Conservation (phyloP, 352 stramenopile species). For the Phytophthora cryptogea region DNA sequence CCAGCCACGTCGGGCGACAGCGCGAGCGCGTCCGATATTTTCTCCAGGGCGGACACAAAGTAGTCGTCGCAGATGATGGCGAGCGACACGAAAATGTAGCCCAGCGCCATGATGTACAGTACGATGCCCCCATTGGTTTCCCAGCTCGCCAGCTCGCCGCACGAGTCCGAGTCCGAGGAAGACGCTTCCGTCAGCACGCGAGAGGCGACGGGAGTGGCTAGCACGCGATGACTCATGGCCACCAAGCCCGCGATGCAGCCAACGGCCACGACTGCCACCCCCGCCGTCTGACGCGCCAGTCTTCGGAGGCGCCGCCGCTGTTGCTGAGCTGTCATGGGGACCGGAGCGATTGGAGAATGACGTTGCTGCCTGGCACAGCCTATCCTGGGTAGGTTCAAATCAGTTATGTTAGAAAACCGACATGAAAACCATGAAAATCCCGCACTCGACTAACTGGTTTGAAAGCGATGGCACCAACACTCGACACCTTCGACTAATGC, state of each 20-base stretch:
- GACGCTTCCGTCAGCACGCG: constrained; percentile 29
- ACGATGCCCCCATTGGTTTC: constrained; percentile 62
- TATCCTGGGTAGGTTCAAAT: constrained; percentile 1
- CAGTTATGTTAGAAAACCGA: not conserved
- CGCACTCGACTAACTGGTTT: not conserved
- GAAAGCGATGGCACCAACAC: not conserved
- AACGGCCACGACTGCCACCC: constrained; percentile 26
- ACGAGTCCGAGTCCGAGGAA: constrained; percentile 32
- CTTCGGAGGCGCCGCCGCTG: constrained; percentile 12
- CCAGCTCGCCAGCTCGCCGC: constrained; percentile 44
- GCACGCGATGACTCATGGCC: constrained; percentile 18
- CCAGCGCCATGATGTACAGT: constrained; percentile 61
- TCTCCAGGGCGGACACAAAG: constrained; percentile 81
- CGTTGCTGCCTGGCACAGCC: constrained; percentile 2
- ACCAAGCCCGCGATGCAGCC: constrained; percentile 25
- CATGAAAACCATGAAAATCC: not conserved
- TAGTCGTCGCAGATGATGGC: constrained; percentile 91
- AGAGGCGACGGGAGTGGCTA: not conserved
- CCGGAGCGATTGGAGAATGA: not conserved
- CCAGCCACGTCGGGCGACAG: constrained; percentile 80
- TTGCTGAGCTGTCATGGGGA: not conserved
- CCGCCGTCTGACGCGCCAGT: constrained; percentile 27
- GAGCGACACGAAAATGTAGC: constrained; percentile 86
- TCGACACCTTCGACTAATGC: too few relatives aligned
- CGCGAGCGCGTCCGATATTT: constrained; percentile 61